Evolutionary conservation across 2,329 filamentous ascomycete species (phyloP).

Genomic region (Dryadomyces quercivorus): DNA sequence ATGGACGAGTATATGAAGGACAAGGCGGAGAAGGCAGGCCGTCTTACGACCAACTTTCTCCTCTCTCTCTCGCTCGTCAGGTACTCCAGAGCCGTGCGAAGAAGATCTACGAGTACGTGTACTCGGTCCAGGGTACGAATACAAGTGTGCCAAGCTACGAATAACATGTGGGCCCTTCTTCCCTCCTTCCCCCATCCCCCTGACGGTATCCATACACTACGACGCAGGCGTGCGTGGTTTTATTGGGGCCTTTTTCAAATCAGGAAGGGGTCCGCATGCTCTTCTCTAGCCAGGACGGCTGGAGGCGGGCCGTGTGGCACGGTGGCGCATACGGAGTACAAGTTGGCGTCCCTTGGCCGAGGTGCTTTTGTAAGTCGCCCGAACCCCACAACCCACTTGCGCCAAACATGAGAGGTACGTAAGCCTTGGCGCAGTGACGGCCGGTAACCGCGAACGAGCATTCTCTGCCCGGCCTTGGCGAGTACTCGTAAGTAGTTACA

Average conservation of each 20-base stretch:
- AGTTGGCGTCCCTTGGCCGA: neutral
- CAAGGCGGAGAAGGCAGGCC: neutral
- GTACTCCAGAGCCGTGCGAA: neutral
- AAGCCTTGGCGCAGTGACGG: neutral
- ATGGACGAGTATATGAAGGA: neutral
- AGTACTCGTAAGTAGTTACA: neutral
- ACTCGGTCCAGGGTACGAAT: neutral
- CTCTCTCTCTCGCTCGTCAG: neutral
- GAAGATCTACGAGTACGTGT: neutral
- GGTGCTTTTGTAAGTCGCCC: too few relatives aligned
- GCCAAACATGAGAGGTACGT: neutral
- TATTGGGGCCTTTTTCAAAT: neutral
- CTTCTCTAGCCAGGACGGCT: neutral
- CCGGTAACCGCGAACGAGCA: neutral
- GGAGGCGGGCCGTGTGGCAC: too few relatives aligned
- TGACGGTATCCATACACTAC: neutral
- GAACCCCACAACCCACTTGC: neutral
- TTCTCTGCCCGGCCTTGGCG: neutral
- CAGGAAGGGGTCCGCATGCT: neutral
- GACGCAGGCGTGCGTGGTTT: neutral
- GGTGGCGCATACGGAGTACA: neutral
- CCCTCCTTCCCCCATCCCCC: neutral
- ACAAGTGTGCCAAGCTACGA: neutral
- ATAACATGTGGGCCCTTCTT: neutral
- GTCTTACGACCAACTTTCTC: neutral